Conservation (phyloP, 441 rosid genomes). For the Pelargonium australe region DNA sequence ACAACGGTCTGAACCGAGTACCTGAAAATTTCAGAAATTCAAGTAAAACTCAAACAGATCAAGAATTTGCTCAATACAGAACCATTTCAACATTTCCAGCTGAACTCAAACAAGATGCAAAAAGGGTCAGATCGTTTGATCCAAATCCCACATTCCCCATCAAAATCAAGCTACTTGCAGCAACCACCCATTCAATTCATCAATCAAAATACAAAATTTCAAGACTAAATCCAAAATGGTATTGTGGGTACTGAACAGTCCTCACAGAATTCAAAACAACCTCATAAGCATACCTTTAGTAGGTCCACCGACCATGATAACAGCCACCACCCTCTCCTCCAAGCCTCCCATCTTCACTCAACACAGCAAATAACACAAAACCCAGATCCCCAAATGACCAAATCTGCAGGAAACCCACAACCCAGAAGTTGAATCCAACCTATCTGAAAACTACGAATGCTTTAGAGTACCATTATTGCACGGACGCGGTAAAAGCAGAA, state of each 20-base stretch:
- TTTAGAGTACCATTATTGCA: too few species aligned
- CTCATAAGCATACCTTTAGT: conserved; percentile 53
- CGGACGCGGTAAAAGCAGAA: too few species aligned
- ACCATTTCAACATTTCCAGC: too few species aligned
- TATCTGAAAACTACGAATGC: neutral
- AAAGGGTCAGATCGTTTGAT: too few species aligned
- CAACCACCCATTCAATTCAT: neutral
- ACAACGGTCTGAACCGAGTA: conserved; percentile 78
- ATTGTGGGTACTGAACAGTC: neutral
- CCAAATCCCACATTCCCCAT: neutral
- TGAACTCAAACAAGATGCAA: too few species aligned
- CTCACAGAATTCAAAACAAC: neutral
- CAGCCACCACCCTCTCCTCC: conserved; percentile 70
- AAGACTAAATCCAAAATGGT: neutral
- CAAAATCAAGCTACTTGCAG: neutral
- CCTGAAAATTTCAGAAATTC: conserved; percentile 27
- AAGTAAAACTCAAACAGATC: neutral
- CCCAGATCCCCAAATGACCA: neutral
- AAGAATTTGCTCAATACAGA: neutral
- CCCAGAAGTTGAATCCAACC: neutral
- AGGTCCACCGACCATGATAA: conserved; percentile 97
- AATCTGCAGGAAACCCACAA: neutral
- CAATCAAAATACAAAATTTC: neutral
- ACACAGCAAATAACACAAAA: neutral
- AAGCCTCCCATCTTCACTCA: neutral